phyloP scores from a whole-genome alignment of 345 rosid species.

The Ricinus communis region DNA sequence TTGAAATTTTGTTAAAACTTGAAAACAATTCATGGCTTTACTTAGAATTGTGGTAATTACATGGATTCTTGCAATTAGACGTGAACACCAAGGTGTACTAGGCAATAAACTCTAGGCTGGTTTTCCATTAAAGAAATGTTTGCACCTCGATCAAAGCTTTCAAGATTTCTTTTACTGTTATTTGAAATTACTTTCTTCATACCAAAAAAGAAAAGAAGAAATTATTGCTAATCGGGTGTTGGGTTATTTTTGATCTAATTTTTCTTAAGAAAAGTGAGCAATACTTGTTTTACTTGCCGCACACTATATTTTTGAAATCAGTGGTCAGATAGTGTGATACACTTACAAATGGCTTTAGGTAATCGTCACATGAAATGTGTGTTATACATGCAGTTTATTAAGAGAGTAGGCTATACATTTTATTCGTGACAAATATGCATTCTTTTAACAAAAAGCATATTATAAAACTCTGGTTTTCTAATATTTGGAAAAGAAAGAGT shows the following conservation, averaged over 20 bases:
- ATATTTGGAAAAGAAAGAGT: too few species aligned
- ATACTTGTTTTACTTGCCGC: neutral
- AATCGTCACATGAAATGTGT: constrained; percentile 10
- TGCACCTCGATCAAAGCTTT: neutral
- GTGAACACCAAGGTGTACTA: neutral
- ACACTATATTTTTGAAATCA: constrained; percentile 3
- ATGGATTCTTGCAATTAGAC: neutral
- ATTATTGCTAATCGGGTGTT: too few species aligned
- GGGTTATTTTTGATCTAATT: too few species aligned
- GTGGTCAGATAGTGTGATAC: constrained; percentile 6
- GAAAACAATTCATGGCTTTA: too few species aligned
- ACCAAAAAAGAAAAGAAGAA: too few species aligned
- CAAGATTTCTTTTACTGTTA: neutral
- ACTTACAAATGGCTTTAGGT: neutral
- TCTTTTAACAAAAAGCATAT: too few species aligned
- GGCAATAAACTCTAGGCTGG: neutral
- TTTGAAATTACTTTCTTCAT: too few species aligned
- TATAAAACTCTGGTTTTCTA: too few species aligned
- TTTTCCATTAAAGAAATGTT: neutral
- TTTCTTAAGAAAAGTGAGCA: too few species aligned
- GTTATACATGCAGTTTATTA: neutral
- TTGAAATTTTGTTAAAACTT: neutral
- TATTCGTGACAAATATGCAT: neutral
- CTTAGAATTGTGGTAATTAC: neutral
- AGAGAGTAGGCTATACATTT: neutral